Evolutionary conservation across 2,329 filamentous ascomycete species (phyloP), one percentile per base, ranked within the genome.

Genomic region (Sarocladium strictum): DNA sequence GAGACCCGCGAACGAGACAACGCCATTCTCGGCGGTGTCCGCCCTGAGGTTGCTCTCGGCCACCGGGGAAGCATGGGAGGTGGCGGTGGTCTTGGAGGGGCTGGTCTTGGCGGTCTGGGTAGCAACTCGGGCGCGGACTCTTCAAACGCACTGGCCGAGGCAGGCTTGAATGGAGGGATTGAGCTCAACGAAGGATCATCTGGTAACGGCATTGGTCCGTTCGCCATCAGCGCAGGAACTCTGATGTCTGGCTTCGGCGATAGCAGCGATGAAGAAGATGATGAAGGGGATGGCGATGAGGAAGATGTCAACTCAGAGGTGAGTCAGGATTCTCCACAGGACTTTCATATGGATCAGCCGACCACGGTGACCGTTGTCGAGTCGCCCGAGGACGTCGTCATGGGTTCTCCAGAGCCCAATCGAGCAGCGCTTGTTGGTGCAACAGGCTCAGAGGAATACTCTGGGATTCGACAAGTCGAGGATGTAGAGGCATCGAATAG

Each of bases 1-100:
- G 93, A 97, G 69, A 99, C 94, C 0, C 80, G 94, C 54, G 94
- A 99, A 72, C 84, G 93, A 58, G 94, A 99, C 66, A 99, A 99
- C 67, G 94, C 94, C n/a, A 96, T 97, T 53, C 84, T 99, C 4
- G 94, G 94, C 47, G 94, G 94, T 5, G 92, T 97, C 11, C 84
- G 94, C 57, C 94, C 94, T 1, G 94, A 97, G 62, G 87, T 95
- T 68, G 88, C 89, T 21, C 82, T 96, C 62, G 90, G 86, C 40
- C 88, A 91, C 64, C 83, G 92, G 55, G 84, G 86, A 52, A 84
- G 85, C 53, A 70, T 79, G 62, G 74, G 74, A 2, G 72, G 72
- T 10, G 73, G 69, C 54, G 68, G 61, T 32, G 69, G 76, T 21
- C 66, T 81, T 3, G 75, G 73, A 4, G 75, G 75, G 3, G 74